Evolutionary conservation across 768 basidiomycete genomes (phyloP).

Genomic region (Exidia glandulosa): DNA sequence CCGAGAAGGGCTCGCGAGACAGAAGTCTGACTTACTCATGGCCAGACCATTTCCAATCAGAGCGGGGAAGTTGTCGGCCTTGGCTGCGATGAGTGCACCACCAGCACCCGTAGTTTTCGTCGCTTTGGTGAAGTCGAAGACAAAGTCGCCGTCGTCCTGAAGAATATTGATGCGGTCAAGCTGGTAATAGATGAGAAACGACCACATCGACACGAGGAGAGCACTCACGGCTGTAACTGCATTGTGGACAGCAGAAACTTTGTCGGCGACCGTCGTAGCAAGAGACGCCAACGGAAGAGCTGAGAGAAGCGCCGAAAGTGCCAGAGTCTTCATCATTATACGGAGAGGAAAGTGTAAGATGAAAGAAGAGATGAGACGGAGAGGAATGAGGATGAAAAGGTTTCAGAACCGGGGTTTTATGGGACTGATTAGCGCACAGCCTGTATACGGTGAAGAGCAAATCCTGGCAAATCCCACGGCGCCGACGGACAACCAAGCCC

Average conservation of each 20-base stretch:
- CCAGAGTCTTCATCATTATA: background rate
- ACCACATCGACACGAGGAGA: too few species aligned
- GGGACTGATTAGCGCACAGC: too few species aligned
- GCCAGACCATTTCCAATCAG: constrained; percentile 14
- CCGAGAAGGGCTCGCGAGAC: background rate
- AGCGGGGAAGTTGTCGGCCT: constrained; percentile 17
- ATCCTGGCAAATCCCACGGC: too few species aligned
- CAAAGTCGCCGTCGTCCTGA: constrained; percentile 2
- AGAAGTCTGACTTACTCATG: background rate
- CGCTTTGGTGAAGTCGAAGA: constrained; percentile 17
- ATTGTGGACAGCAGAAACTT: background rate
- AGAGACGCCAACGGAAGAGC: background rate
- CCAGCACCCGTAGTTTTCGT: constrained; percentile 12
- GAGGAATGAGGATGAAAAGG: too few species aligned
- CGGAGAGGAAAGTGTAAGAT: too few species aligned
- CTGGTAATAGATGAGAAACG: too few species aligned
- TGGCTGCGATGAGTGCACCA: constrained; percentile 15
- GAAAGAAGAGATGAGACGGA: too few species aligned
- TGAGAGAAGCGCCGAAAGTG: background rate
- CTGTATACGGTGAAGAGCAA: too few species aligned
- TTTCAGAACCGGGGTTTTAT: too few species aligned
- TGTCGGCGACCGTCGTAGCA: background rate
- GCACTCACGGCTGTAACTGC: background rate
- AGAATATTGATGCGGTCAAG: background rate
- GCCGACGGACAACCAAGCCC: too few species aligned